These are phyloP conservation scores for Coemansia sp. DNA, from an alignment of 192 early-diverging fungal species.

Conservation along the genomic window DNA sequence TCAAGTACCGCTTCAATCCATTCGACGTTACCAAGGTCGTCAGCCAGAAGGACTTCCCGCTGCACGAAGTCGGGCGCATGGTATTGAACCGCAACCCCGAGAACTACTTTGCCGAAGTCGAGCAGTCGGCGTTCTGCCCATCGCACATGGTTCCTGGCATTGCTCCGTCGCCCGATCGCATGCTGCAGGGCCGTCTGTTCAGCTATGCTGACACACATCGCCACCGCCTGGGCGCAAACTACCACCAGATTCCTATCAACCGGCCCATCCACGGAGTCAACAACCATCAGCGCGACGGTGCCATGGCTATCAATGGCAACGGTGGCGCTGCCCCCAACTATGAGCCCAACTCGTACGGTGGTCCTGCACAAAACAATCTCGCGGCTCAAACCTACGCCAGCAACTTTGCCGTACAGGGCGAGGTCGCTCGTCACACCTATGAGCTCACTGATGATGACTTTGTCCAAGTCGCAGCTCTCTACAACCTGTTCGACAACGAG, in stretches of 20 bases:
- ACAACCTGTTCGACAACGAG: conserved; percentile 62
- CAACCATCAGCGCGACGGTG: conserved; percentile 79
- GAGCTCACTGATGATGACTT: conserved; percentile 62
- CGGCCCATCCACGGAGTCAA: conserved; percentile 59
- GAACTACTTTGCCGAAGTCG: conserved; percentile 85
- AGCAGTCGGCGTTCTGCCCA: conserved; percentile 80
- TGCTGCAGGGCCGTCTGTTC: conserved; percentile 85
- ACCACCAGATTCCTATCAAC: conserved; percentile 81
- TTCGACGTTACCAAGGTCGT: conserved; percentile 86
- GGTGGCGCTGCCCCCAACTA: conserved; percentile 66
- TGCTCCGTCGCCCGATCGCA: conserved; percentile 73
- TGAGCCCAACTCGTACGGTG: conserved; percentile 67
- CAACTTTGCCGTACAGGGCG: conserved; percentile 52
- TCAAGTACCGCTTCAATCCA: conserved; percentile 70
- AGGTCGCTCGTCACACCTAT: conserved; percentile 63
- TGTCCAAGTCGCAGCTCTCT: conserved; percentile 65
- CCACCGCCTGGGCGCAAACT: conserved; percentile 80
- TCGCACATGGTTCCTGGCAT: conserved; percentile 80
- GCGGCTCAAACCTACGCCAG: conserved; percentile 54
- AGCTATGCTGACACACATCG: conserved; percentile 86
- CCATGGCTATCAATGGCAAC: conserved; percentile 63
- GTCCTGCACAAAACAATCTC: conserved; percentile 60
- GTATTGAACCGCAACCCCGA: conserved; percentile 78
- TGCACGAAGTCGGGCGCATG: conserved; percentile 75
- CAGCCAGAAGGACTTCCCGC: conserved; percentile 74